Conservation (phyloP, 495 filamentous ascomycete species). For the Neurospora sp. region DNA sequence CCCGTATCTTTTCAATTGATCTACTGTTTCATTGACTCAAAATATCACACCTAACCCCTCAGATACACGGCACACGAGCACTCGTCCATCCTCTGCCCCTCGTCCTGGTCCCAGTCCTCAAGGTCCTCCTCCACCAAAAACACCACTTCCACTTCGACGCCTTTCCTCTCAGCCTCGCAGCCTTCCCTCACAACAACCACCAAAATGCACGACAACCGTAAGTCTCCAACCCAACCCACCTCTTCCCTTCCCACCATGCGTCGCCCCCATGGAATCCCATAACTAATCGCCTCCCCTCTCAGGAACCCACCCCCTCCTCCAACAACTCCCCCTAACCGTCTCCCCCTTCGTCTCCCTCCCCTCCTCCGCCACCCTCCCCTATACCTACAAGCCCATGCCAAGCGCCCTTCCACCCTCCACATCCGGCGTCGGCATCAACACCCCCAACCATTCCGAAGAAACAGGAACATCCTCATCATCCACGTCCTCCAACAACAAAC, state of each 20-base stretch:
- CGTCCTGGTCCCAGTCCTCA: not conserved
- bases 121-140: not conserved
- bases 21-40: no score
- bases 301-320: slow-evolving; percentile 81
- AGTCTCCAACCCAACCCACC: slow-evolving; percentile 1
- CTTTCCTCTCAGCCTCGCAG: not conserved
- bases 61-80: not conserved
- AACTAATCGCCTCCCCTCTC: slow-evolving; percentile 4
- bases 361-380: slow-evolving; percentile 81
- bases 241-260: not conserved
- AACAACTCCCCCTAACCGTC: slow-evolving; percentile 85
- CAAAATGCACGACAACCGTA: slow-evolving; percentile 41
- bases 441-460: slow-evolving; percentile 22
- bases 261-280: not conserved
- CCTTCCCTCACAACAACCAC: slow-evolving; percentile 1
- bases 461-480: slow-evolving; percentile 28
- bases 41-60: not conserved
- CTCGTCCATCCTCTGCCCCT: not conserved
- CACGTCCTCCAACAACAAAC: slow-evolving; percentile 25
- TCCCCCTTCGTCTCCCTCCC: slow-evolving; percentile 92
- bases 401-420: slow-evolving; percentile 74
- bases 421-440: slow-evolving; percentile 39
- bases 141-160: not conserved
- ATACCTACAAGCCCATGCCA: slow-evolving; percentile 85
- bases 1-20: not conserved